These are phyloP conservation scores for Phlebopus sp. DNA, from an alignment of 1,284 basidiomycete genomes.

Conservation along the genomic window DNA sequence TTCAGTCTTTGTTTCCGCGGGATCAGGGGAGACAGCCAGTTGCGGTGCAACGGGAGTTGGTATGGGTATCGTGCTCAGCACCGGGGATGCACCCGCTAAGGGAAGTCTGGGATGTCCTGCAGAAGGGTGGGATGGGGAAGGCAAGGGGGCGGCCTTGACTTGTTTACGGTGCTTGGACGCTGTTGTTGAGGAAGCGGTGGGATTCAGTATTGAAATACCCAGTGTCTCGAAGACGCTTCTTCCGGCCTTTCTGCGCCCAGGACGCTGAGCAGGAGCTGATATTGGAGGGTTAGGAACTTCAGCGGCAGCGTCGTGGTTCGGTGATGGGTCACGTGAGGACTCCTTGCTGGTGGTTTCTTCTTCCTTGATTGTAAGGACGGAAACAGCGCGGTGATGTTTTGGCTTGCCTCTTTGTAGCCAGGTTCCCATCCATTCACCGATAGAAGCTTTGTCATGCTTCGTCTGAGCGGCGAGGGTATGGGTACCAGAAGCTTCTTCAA, in stretches of 20 bases:
- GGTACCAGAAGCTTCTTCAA: constrained; percentile 7
- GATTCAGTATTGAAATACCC: constrained; percentile 64
- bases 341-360: constrained; percentile 22
- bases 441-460: constrained; percentile 32
- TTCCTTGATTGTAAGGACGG: constrained; percentile 19
- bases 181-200: constrained; percentile 29
- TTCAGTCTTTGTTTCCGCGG: constrained; percentile 21
- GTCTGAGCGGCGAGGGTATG: constrained; percentile 6
- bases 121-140: constrained; percentile 3
- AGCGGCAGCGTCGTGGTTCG: constrained; percentile 7
- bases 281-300: not conserved
- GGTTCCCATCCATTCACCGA: constrained; percentile 70
- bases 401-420: constrained; percentile 50
- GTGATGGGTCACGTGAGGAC: constrained; percentile 23
- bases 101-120: constrained; percentile 16
- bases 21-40: constrained; percentile 34
- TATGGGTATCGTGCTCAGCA: constrained; percentile 35
- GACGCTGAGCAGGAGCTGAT: constrained; percentile 13
- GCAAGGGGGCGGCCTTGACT: constrained; percentile 6
- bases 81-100: constrained; percentile 41
- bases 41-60: constrained; percentile 42
- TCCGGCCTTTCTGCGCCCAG: constrained; percentile 41
- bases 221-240: constrained; percentile 70
- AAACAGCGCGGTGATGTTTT: constrained; percentile 23
- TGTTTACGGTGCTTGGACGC: constrained; percentile 30